Evolutionary conservation across 2,329 filamentous ascomycete genomes (phyloP).

Genomic region (Berkeleyomyces basicola): DNA sequence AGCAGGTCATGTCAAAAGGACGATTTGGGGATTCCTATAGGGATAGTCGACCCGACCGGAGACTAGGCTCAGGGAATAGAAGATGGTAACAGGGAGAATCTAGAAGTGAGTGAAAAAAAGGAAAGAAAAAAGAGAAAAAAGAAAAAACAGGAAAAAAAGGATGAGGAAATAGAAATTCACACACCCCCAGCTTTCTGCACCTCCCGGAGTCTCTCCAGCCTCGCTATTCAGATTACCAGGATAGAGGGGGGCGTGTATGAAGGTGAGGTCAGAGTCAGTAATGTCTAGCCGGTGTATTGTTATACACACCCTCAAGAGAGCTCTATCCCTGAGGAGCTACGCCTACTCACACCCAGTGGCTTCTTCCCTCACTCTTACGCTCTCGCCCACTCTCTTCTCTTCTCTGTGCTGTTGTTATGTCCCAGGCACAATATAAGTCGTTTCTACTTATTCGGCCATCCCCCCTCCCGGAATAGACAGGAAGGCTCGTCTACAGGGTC

Average conservation of each 20-base stretch:
- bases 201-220: neutral
- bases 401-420: neutral
- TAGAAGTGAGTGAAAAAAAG: neutral
- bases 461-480: constrained; percentile 3
- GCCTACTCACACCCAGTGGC: neutral
- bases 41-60: neutral
- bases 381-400: neutral
- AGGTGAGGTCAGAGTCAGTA: neutral
- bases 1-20: neutral
- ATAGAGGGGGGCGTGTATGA: neutral
- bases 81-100: neutral
- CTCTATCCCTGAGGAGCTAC: neutral
- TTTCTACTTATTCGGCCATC: constrained; percentile 1
- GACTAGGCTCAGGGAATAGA: neutral
- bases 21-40: neutral
- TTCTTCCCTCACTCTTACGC: neutral
- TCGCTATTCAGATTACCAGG: neutral
- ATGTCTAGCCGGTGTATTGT: neutral
- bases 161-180: neutral
- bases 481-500: neutral
- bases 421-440: neutral
- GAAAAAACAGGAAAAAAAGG: neutral
- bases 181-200: neutral
- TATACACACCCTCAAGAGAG: neutral
- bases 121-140: neutral